Evolutionary conservation across 1,284 basidiomycete genomes (phyloP).

Genomic region (Malassezia slooffiae): DNA sequence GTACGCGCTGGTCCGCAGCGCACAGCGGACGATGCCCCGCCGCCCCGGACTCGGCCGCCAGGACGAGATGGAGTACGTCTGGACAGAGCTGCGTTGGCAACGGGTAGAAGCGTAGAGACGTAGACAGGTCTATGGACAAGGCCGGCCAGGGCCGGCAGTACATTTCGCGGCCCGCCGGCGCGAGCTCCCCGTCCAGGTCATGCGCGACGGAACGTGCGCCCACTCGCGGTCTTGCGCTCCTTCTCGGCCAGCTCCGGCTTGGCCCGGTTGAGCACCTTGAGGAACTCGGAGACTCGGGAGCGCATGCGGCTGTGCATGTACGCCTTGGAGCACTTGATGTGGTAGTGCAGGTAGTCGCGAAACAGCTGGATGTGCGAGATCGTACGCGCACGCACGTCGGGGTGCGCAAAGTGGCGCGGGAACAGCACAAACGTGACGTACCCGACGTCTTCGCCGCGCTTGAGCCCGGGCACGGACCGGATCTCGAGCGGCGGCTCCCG

Average conservation of each 20-base stretch:
- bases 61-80: constrained; percentile 15
- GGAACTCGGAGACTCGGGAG: constrained; percentile 84
- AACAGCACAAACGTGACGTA: constrained; percentile 98
- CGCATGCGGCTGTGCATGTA: constrained; percentile 99
- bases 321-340: constrained; percentile 95
- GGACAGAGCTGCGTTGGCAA: constrained; percentile 13
- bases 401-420: constrained; percentile 81
- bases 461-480: constrained; percentile 68
- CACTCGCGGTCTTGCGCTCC: constrained; percentile 78
- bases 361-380: constrained; percentile 95
- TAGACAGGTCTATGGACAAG: too few species aligned
- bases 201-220: constrained; percentile 36
- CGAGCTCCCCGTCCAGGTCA: too few species aligned
- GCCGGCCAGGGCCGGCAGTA: too few species aligned
- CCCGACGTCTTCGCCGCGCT: constrained; percentile 77
- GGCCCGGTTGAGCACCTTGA: constrained; percentile 94
- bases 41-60: constrained; percentile 10
- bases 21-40: constrained; percentile 2
- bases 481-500: constrained; percentile 93
- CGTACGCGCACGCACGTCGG: constrained; percentile 63
- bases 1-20: background rate
- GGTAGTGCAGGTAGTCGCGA: constrained; percentile 96
- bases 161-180: too few species aligned
- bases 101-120: background rate
- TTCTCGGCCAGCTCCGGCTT: constrained; percentile 75